Evolutionary conservation across 106 monocot genomes (phyloP).

Genomic region (Acorus gramineus): DNA sequence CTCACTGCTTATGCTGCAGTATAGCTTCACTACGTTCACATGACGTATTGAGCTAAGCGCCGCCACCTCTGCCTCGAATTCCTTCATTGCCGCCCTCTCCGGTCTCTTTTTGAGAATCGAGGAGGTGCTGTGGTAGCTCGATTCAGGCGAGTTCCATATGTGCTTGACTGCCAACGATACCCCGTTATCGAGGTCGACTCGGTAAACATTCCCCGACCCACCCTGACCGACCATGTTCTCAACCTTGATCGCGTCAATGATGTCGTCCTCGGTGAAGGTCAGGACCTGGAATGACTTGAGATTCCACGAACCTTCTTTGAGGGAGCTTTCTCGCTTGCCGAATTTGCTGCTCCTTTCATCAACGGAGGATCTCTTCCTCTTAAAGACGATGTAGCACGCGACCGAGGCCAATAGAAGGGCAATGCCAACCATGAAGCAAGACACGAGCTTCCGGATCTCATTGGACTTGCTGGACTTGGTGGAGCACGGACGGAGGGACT

Average conservation of each 20-base stretch:
- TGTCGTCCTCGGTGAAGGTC: conserved; percentile 62
- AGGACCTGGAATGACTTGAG: conserved; percentile 70
- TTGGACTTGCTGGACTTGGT: background rate
- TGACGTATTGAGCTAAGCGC: conserved; percentile 74
- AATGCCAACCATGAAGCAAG: conserved; percentile 13
- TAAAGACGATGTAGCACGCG: conserved; percentile 14
- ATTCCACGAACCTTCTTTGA: conserved; percentile 43
- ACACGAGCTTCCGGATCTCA: conserved; percentile 20
- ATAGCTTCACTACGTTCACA: conserved; percentile 86
- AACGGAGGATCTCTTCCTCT: conserved; percentile 10
- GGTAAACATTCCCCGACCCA: conserved; percentile 82
- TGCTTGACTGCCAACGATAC: conserved; percentile 76
- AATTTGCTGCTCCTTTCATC: background rate
- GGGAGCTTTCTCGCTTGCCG: background rate
- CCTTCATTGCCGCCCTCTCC: conserved; percentile 12
- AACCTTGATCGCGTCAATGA: conserved; percentile 34
- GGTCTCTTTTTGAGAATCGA: conserved; percentile 25
- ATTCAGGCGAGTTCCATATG: conserved; percentile 16
- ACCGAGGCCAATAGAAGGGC: conserved; percentile 19
- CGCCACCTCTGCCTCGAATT: conserved; percentile 75
- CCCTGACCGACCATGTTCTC: conserved; percentile 86
- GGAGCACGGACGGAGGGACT: too few species aligned
- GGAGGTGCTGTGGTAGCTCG: background rate
- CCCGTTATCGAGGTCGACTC: conserved; percentile 33
- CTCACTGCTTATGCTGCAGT: conserved; percentile 81